Evolutionary conservation across 2,329 filamentous ascomycete genomes (phyloP), one percentile per base, ranked within the genome.

Genomic region (Penicillium sp.): DNA sequence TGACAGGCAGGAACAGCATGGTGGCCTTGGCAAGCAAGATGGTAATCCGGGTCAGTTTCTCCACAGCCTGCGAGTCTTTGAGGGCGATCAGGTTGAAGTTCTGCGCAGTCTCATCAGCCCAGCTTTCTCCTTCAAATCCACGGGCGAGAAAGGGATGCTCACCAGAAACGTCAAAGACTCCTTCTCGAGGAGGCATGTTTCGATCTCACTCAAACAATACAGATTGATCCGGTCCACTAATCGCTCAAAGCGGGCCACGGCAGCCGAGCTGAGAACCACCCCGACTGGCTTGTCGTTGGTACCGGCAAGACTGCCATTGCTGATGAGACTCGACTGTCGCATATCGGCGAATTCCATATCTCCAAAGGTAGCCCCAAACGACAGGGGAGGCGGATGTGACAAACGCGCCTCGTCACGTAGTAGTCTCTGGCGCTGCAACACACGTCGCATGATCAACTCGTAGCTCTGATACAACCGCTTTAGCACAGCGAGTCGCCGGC

Each of bases 41-140:
- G 3, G 84, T 86, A 48, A 84, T 81, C 41, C 84, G 73, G 0
- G 84, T 87, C 14, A 89, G 73, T 14, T 81, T 76, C 43, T 86
- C 84, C 8, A 87, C 84, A 3, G 80, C 79, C 48, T 81, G 77
- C 0, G 83, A 86, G 61, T 88, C 83, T 58, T 85, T 87, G 56
- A 87, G 80, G 13, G 84, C 80, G 42, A 84, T 86, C 48, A 89
- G 74, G 60, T 85, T 87, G 72, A 88, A 88, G 60, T 87, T 87
- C 81, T 86, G 7, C 7, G 1, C n/a, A n/a, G n/a, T n/a, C n/a
- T n/a, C n/a, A n/a, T 20, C 4, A 9, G 11, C 16, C 55, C 20
- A 57, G 47, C 21, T 9, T 25, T n/a, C 5, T 16, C 28, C 16
- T 16, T 31, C 9, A 31, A 3, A 16, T 16, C 6, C 14, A 15